Conservation (phyloP, 495 filamentous ascomycete genomes). For the Hypoxylon fuscum region DNA sequence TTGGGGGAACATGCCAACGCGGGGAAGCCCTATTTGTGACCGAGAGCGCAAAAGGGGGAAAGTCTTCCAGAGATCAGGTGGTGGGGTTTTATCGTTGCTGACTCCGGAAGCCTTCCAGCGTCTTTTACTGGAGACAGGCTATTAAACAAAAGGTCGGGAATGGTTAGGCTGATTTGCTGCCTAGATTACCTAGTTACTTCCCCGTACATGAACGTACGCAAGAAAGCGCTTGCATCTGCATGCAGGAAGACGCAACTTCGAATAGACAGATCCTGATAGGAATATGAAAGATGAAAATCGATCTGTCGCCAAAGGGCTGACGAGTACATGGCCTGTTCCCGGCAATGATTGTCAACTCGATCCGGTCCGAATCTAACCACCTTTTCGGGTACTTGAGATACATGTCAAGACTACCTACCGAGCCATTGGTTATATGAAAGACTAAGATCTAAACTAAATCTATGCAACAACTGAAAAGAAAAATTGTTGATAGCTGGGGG, state of each 20-base stretch:
- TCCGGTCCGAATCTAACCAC: not conserved
- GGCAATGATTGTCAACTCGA: not conserved
- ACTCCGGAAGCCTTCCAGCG: constrained; percentile 4
- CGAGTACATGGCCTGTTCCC: not conserved
- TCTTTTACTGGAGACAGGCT: constrained; percentile 4
- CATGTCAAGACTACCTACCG: no score
- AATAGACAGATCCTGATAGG: constrained; percentile 9
- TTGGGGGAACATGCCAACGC: constrained; percentile 10
- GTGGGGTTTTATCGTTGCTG: constrained; percentile 23
- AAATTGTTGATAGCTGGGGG: no score
- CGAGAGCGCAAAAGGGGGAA: constrained; percentile 15
- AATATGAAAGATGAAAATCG: constrained; percentile 1
- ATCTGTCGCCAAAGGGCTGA: constrained; percentile 1
- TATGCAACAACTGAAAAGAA: no score
- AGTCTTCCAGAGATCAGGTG: constrained; percentile 15
- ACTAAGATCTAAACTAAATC: no score
- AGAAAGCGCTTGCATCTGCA: constrained; percentile 21
- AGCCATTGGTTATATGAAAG: no score
- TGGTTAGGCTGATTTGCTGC: not conserved
- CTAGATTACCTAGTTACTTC: no score
- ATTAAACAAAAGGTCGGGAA: not conserved
- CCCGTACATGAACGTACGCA: constrained; percentile 17
- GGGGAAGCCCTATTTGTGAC: constrained; percentile 29
- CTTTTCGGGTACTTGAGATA: no score
- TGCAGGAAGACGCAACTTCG: constrained; percentile 15